These are phyloP conservation scores for Pythium phragmitis DNA, from an alignment of 352 stramenopile genomes.

Conservation along the genomic window DNA sequence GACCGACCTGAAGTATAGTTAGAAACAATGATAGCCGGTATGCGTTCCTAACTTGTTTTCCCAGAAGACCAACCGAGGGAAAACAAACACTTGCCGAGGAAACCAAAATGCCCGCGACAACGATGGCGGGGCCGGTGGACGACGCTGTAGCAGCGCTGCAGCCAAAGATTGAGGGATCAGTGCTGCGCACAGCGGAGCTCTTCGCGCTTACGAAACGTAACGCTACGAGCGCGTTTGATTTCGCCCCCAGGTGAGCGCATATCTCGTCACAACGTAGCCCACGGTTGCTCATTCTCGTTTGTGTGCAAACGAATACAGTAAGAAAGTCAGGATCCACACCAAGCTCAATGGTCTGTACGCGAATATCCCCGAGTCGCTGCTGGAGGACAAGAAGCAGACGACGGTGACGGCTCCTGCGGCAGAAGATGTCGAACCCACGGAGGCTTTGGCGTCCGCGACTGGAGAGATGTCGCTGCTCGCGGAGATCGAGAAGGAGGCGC, in stretches of 20 bases:
- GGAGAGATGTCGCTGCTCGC: conserved; percentile 38
- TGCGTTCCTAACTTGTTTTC: neutral
- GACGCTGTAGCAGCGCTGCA: conserved; percentile 6
- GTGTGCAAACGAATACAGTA: conserved; percentile 32
- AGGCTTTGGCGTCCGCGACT: conserved; percentile 10
- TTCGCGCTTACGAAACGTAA: conserved; percentile 72
- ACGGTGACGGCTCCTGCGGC: conserved; percentile 1
- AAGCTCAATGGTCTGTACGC: conserved; percentile 64
- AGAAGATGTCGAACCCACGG: conserved; percentile 10
- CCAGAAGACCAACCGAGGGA: neutral
- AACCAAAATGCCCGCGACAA: conserved; percentile 12
- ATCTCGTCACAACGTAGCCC: neutral
- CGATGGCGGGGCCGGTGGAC: conserved; percentile 6
- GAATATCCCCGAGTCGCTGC: conserved; percentile 53
- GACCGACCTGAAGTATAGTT: neutral
- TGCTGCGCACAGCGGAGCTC: conserved; percentile 64
- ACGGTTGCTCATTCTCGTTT: neutral
- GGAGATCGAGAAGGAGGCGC: conserved; percentile 56
- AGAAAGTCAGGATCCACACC: conserved; percentile 68
- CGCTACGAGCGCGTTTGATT: conserved; percentile 42
- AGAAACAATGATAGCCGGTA: neutral
- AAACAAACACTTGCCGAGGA: neutral
- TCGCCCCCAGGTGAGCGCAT: conserved; percentile 48
- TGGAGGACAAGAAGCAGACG: conserved; percentile 34
- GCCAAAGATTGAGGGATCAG: conserved; percentile 56